Percentiles rank a stretch among this genome's conserved stretches.
phyloP scores from a whole-genome alignment of 805 yeast genomes.

The Yarrowia sp. region DNA sequence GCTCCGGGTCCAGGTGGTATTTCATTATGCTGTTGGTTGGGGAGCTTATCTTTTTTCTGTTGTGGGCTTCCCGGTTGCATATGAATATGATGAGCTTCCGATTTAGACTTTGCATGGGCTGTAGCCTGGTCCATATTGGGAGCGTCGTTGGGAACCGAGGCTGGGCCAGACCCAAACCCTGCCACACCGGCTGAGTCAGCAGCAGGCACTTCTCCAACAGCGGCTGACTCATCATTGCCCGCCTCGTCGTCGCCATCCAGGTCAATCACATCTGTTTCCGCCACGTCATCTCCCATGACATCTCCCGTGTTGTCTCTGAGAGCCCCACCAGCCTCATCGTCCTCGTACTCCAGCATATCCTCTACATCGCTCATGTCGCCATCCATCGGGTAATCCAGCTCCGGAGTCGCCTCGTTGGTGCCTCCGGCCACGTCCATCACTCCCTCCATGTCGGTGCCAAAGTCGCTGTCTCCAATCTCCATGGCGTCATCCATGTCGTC shows the following conservation, averaged over 20 bases:
- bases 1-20: not conserved
- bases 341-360: slow-evolving; percentile 15
- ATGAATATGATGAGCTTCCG: not conserved
- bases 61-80: slow-evolving; percentile 2
- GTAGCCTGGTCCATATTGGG: not conserved
- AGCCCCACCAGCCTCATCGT: not conserved
- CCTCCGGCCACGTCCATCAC: not conserved
- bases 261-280: not conserved
- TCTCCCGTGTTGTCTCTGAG: not conserved
- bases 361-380: slow-evolving; percentile 14
- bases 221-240: not conserved
- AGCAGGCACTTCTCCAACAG: not conserved
- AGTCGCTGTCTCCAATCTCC: not conserved
- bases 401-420: not conserved
- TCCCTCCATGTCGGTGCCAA: not conserved
- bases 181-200: not conserved
- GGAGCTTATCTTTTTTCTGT: slow-evolving; percentile 3
- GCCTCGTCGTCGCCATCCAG: not conserved
- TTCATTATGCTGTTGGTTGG: not conserved
- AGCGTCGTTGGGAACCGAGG: not conserved
- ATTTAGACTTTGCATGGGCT: slow-evolving; percentile 18
- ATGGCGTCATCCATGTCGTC: not conserved
- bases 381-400: slow-evolving; percentile 8
- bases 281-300: not conserved
- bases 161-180: not conserved